Conservation (phyloP, 164 flowering plant species). For the Kalanchoe fedtschenkoi region DNA sequence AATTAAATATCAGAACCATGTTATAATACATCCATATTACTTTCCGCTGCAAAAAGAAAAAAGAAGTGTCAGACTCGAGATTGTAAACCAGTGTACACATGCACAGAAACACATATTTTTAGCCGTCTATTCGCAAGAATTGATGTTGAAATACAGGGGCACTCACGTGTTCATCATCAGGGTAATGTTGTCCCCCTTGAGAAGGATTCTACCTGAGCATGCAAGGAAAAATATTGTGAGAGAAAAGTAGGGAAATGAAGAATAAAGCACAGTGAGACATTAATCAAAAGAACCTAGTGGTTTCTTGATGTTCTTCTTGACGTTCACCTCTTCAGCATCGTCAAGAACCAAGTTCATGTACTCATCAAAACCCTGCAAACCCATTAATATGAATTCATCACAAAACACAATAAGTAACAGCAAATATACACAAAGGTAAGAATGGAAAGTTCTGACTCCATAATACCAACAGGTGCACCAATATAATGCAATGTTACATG, state of each 20-base stretch:
- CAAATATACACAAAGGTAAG: no score
- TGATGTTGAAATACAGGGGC: not conserved
- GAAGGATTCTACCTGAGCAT: conserved; percentile 9
- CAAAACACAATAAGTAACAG: not conserved
- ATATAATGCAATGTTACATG: no score
- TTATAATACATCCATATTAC: not conserved
- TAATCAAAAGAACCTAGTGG: conserved; percentile 4
- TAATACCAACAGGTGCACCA: no score
- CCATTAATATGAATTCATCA: not conserved
- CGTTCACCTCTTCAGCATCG: conserved; percentile 74
- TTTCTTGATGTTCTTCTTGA: conserved; percentile 14
- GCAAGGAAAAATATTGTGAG: not conserved
- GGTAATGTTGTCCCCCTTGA: conserved; percentile 12
- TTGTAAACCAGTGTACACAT: not conserved
- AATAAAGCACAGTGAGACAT: not conserved
- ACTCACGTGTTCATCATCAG: conserved; percentile 13
- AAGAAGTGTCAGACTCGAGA: not conserved
- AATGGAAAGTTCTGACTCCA: not conserved
- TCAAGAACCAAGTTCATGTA: conserved; percentile 91
- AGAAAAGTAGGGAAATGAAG: not conserved
- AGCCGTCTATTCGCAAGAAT: no score
- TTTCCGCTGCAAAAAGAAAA: not conserved
- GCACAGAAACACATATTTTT: no score
- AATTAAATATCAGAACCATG: not conserved
- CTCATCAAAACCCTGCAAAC: conserved; percentile 72